Conservation (phyloP, 2,329 filamentous ascomycete species). For the Fusarium dlaminii region DNA sequence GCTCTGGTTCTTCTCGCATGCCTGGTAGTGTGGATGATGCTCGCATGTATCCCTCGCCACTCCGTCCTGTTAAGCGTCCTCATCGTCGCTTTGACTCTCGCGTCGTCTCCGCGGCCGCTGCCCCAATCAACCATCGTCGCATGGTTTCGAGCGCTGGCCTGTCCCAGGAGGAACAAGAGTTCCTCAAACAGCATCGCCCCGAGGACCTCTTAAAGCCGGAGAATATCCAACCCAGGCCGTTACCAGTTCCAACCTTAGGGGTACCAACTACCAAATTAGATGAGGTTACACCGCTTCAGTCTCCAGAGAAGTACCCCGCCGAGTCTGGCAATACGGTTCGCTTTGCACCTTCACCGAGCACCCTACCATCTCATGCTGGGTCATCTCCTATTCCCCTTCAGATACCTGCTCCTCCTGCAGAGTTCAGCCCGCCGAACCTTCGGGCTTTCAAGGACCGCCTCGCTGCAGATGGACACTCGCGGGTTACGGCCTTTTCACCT, state of each 20-base stretch:
- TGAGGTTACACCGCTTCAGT: constrained; percentile 9
- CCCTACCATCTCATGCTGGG: background rate
- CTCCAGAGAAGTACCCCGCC: background rate
- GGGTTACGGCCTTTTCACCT: constrained; percentile 4
- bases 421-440: background rate
- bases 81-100: constrained; percentile 4
- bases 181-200: background rate
- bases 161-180: background rate
- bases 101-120: background rate
- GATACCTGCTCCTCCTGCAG: background rate
- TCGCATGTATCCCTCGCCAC: background rate
- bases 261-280: background rate
- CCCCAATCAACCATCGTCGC: background rate
- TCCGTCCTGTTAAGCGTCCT: constrained; percentile 7
- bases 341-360: background rate
- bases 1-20: background rate
- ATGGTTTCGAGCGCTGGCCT: background rate
- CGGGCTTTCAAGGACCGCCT: constrained; percentile 20
- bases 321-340: background rate
- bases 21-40: background rate
- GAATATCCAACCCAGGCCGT: background rate
- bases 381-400: constrained; percentile 9
- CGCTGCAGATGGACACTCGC: background rate
- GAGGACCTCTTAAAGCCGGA: background rate
- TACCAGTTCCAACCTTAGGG: background rate